Conservation (phyloP, 169 alveolate genomes). For the Cryptosporidium tyzzeri region DNA sequence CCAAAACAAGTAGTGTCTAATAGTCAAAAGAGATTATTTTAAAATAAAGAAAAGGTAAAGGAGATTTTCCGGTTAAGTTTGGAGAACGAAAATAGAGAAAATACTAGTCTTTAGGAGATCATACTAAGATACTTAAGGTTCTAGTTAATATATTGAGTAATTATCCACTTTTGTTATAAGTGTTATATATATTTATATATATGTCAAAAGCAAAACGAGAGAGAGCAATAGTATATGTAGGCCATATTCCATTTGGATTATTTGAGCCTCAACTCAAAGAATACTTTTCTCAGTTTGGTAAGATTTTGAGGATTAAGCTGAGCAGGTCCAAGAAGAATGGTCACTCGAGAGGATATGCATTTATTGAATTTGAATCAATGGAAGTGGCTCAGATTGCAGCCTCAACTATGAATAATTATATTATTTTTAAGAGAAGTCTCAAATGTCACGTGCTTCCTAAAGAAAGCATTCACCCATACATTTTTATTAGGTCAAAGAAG, state of each 20-base stretch:
- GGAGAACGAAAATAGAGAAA: neutral
- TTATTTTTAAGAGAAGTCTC: constrained; percentile 82
- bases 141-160: neutral
- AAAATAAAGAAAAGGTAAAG: neutral
- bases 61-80: neutral
- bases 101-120: neutral
- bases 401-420: constrained; percentile 87
- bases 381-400: constrained; percentile 90
- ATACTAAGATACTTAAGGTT: neutral
- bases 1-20: constrained; percentile 13
- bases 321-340: constrained; percentile 86
- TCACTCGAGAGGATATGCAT: constrained; percentile 88
- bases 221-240: constrained; percentile 86
- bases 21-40: neutral
- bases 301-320: constrained; percentile 79
- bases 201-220: constrained; percentile 61
- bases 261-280: constrained; percentile 83
- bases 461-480: constrained; percentile 78
- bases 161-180: neutral
- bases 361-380: constrained; percentile 86
- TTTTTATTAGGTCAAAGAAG: constrained; percentile 80
- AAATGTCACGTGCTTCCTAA: constrained; percentile 82
- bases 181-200: neutral
- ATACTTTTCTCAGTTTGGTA: constrained; percentile 89
- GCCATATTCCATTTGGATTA: constrained; percentile 91